Conservation (phyloP, 208 protist genomes). For the Leishmania arabica region DNA sequence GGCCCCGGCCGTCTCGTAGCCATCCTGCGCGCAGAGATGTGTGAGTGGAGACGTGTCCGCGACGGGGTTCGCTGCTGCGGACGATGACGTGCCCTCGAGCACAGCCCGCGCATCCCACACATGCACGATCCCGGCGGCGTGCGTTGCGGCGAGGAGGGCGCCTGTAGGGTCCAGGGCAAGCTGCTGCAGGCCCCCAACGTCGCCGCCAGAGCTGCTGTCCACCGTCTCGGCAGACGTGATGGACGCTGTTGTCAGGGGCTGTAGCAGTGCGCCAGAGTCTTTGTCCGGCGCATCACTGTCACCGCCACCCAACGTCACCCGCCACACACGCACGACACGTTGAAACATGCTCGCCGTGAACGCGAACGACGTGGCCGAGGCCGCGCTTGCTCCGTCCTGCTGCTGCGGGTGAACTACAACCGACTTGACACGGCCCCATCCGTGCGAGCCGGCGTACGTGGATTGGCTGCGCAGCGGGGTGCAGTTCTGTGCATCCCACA, state of each 20-base stretch:
- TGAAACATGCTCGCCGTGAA: slow-evolving; percentile 86
- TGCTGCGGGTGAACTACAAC: slow-evolving; percentile 49
- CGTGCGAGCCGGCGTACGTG: slow-evolving; percentile 35
- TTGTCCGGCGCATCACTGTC: neutral
- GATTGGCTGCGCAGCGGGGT: slow-evolving; percentile 43
- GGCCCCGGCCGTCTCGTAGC: slow-evolving; percentile 50
- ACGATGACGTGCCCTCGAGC: slow-evolving; percentile 7
- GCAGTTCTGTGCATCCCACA: slow-evolving; percentile 70
- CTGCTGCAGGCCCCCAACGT: slow-evolving; percentile 18
- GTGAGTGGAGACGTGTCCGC: slow-evolving; percentile 6
- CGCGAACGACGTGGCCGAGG: slow-evolving; percentile 31
- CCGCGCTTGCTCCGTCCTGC: neutral
- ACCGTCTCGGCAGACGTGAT: neutral
- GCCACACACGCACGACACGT: slow-evolving; percentile 55
- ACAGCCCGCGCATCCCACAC: slow-evolving; percentile 64
- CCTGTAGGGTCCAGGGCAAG: slow-evolving; percentile 79
- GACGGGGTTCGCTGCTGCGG: neutral
- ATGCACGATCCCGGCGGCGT: slow-evolving; percentile 50
- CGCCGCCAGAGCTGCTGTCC: slow-evolving; percentile 25
- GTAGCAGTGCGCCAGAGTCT: neutral
- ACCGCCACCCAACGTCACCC: neutral
- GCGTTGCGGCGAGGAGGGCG: slow-evolving; percentile 58
- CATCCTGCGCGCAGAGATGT: slow-evolving; percentile 64
- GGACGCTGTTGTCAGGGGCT: slow-evolving; percentile 21
- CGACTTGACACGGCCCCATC: slow-evolving; percentile 68